Evolutionary conservation across 179 eudicot species (phyloP), one percentile per base, ranked within the genome.

Genomic region (Spinacia oleracea): DNA sequence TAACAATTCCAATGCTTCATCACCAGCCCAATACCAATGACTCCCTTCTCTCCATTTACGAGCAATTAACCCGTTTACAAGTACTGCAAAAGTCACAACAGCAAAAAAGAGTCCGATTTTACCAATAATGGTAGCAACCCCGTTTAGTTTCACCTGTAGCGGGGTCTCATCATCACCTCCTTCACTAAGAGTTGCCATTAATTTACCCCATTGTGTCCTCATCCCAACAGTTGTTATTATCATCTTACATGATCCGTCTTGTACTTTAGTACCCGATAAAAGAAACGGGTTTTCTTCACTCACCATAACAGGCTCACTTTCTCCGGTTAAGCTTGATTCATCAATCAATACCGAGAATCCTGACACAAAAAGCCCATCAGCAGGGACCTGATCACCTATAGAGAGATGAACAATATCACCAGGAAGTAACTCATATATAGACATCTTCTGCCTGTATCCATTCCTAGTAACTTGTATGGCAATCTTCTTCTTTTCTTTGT

Each of bases 101-200:
- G 98, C 96, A 82, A 94, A 94, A 84, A 90, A 87, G 45, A 94
- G 92, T 10, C 98, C 97, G 34, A 93, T 84, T 80, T 94, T 94
- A 18, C 98, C 98, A 72, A 93, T 93, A 68, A 94, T 91, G 62
- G 97, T 94, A 12, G 98, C 98, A 76, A 94, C 98, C 31, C 98
- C 98, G 59, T 94, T 94, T 74, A 94, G 85, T 76, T 93, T 94
- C 34, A 94, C 97, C 83, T 94, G 98, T 72, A 94, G 81, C 15
- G 98, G 98, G 12, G 98, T 94, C 81, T 94, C 98, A 66, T 94
- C 98, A 53, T 91, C 93, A 45, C 98, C 98, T 8, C 97, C 97
- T 81, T 94, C 97, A 75, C 91, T 93, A 56, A 94, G 89, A 27
- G 98, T 93, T 43, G 94, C 98, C 94, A 93, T 90, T 68, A 94